Conservation (phyloP, 306 rosid genomes). For the Fagus sylvatica region DNA sequence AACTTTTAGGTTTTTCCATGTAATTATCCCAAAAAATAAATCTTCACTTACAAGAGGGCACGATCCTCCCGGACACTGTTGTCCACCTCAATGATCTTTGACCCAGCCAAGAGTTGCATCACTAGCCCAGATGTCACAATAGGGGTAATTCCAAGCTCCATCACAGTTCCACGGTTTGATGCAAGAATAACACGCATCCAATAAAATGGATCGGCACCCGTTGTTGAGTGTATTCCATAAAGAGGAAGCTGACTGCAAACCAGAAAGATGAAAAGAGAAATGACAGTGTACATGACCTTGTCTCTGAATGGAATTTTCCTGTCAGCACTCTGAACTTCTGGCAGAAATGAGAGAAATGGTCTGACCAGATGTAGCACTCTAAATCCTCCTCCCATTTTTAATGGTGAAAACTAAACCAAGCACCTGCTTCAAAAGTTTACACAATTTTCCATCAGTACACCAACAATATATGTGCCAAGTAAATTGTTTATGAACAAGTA, state of each 20-base stretch:
- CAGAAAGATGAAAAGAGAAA: slow-evolving; percentile 61
- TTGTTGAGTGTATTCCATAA: slow-evolving; percentile 75
- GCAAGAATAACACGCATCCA: slow-evolving; percentile 84
- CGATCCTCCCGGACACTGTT: slow-evolving; percentile 77
- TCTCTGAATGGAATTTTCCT: slow-evolving; percentile 64
- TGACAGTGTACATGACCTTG: slow-evolving; percentile 69
- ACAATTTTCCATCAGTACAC: not conserved
- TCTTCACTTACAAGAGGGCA: slow-evolving; percentile 56
- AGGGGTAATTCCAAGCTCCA: slow-evolving; percentile 78
- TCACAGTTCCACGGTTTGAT: slow-evolving; percentile 74
- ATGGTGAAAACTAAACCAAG: not conserved
- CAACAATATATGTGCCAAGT: not conserved
- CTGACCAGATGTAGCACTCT: slow-evolving; percentile 66
- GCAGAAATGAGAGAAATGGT: slow-evolving; percentile 70
- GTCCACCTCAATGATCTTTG: slow-evolving; percentile 67
- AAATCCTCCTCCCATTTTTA: slow-evolving; percentile 71
- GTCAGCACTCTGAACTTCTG: slow-evolving; percentile 68
- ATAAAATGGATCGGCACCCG: slow-evolving; percentile 76
- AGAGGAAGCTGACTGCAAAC: slow-evolving; percentile 80
- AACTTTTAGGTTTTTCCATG: too few species aligned
- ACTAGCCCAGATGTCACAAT: slow-evolving; percentile 71
- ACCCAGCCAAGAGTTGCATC: slow-evolving; percentile 63
- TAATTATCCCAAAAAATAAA: not conserved
- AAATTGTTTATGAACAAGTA: not conserved
- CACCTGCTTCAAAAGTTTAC: not conserved